Evolutionary conservation across 495 filamentous ascomycete genomes (phyloP).

Genomic region (Platismatia glauca): DNA sequence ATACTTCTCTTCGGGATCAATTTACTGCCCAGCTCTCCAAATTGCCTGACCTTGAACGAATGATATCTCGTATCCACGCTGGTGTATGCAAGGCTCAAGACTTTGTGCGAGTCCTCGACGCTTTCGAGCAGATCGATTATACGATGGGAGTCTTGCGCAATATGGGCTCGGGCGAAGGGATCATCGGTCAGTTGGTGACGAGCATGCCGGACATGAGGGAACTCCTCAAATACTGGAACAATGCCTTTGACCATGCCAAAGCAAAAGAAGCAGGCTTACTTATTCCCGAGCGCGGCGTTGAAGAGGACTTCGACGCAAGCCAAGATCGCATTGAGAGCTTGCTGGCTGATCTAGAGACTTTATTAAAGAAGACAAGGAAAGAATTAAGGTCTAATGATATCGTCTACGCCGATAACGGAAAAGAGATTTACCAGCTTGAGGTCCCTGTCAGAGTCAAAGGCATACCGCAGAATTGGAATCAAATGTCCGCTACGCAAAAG

Average conservation of each 20-base stretch:
- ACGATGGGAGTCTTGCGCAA: conserved; percentile 69
- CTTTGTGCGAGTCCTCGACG: conserved; percentile 89
- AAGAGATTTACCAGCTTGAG: conserved; percentile 95
- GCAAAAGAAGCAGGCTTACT: conserved; percentile 69
- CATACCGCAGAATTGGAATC: conserved; percentile 80
- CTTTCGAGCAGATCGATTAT: conserved; percentile 94
- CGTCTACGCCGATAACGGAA: conserved; percentile 81
- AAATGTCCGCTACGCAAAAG: conserved; percentile 86
- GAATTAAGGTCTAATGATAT: conserved; percentile 61
- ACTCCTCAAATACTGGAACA: conserved; percentile 77
- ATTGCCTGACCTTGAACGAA: conserved; percentile 87
- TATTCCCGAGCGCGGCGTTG: conserved; percentile 80
- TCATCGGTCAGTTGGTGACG: conserved; percentile 74
- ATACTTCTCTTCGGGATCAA: conserved; percentile 64
- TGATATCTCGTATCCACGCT: conserved; percentile 93
- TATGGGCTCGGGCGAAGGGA: conserved; percentile 61
- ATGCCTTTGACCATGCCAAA: conserved; percentile 78
- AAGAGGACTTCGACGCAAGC: conserved; percentile 85
- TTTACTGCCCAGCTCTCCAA: conserved; percentile 79
- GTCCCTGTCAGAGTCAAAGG: conserved; percentile 74
- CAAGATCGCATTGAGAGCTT: conserved; percentile 67
- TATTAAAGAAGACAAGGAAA: conserved; percentile 61
- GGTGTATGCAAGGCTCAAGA: conserved; percentile 79
- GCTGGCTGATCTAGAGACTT: conserved; percentile 56
- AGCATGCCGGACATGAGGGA: conserved; percentile 76